Percentiles rank a stretch among this genome's conserved stretches.
Evolutionary conservation across 2,329 filamentous ascomycete species (phyloP).

Genomic region (Stemphylium vesicarium): DNA sequence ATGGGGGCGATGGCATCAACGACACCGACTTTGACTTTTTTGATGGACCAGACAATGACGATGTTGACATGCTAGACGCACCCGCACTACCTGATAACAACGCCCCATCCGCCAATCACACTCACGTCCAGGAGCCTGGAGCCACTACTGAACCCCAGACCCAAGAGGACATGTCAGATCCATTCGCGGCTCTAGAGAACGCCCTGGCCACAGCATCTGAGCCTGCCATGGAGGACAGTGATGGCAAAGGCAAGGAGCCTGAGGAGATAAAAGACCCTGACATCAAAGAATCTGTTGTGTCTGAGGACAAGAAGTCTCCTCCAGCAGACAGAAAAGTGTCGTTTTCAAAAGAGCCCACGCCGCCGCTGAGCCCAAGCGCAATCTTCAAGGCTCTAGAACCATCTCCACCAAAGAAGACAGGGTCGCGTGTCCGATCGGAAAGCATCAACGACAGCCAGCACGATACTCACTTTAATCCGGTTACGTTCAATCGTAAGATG

Average conservation of each 20-base stretch:
- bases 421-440: constrained; percentile 8
- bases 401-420: constrained; percentile 35
- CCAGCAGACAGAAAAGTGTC: background rate
- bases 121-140: background rate
- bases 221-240: background rate
- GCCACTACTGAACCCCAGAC: constrained; percentile 7
- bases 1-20: constrained; percentile 75
- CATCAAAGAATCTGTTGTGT: background rate
- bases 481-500: constrained; percentile 59
- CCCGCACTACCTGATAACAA: constrained; percentile 24
- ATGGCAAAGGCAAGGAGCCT: constrained; percentile 9
- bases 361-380: constrained; percentile 51
- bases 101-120: constrained; percentile 5
- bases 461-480: constrained; percentile 58
- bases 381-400: constrained; percentile 57
- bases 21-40: constrained; percentile 88
- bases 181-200: constrained; percentile 37
- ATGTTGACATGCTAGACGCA: constrained; percentile 44
- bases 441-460: constrained; percentile 19
- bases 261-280: background rate
- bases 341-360: constrained; percentile 33
- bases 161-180: constrained; percentile 36
- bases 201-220: constrained; percentile 27
- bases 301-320: background rate
- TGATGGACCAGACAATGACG: constrained; percentile 64